phyloP scores from a whole-genome alignment of 2,329 filamentous ascomycete species.

The Exophiala aquamarina region DNA sequence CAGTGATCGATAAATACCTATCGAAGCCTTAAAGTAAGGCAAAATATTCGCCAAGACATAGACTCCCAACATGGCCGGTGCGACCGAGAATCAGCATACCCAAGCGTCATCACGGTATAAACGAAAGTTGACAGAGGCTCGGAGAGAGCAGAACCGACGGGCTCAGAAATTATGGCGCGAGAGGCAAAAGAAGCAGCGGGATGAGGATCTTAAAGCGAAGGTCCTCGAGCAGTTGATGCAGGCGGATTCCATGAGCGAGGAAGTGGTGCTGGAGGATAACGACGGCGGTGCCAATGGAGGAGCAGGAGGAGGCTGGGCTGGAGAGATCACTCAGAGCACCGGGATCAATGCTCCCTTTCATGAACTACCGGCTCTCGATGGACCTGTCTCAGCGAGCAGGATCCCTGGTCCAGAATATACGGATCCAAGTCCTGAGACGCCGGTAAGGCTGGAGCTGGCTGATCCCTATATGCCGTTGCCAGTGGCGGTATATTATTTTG shows the following conservation, averaged over 20 bases:
- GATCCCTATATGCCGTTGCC: constrained; percentile 12
- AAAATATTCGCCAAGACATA: neutral
- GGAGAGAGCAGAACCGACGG: constrained; percentile 23
- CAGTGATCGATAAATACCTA: too few species aligned
- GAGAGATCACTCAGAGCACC: too few species aligned
- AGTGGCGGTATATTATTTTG: constrained; percentile 15
- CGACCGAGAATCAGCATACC: too few species aligned
- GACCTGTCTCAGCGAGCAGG: too few species aligned
- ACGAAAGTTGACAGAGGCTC: constrained; percentile 31
- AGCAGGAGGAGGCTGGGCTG: too few species aligned
- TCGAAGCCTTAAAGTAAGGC: too few species aligned
- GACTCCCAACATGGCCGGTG: neutral
- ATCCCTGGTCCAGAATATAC: too few species aligned
- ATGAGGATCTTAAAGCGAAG: constrained; percentile 15
- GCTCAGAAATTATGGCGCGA: constrained; percentile 22
- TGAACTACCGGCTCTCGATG: too few species aligned
- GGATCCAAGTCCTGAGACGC: too few species aligned
- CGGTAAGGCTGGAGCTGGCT: neutral
- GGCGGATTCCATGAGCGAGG: neutral
- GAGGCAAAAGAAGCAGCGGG: constrained; percentile 18
- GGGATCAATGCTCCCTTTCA: too few species aligned
- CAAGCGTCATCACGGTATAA: constrained; percentile 16
- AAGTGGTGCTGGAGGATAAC: neutral
- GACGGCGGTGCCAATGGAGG: neutral
- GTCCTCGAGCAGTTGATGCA: constrained; percentile 12